phyloP scores from a whole-genome alignment of 352 stramenopile genomes.

The Discostella stelligera region DNA sequence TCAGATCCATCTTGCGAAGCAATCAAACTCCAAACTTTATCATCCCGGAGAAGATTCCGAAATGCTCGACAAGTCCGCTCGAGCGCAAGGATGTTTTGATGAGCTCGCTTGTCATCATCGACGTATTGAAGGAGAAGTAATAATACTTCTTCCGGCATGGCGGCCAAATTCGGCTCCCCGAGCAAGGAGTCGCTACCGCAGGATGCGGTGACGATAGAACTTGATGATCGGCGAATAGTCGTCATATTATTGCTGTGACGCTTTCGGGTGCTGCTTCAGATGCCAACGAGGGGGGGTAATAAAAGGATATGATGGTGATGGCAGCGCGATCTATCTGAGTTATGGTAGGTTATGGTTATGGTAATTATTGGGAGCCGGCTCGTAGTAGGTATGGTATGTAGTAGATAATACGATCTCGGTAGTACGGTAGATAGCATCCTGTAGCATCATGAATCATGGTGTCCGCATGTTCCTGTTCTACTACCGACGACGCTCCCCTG shows the following conservation, averaged over 20 bases:
- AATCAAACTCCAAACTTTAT: neutral
- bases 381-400: no score
- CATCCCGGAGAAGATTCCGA: neutral
- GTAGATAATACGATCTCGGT: no score
- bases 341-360: no score
- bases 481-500: slow-evolving; percentile 12
- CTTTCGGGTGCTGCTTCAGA: no score
- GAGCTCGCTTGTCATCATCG: neutral
- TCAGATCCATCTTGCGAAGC: neutral
- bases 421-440: no score
- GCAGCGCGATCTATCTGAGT: no score
- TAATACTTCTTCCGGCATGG: neutral
- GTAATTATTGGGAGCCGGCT: no score
- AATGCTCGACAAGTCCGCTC: slow-evolving; percentile 4
- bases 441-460: neutral
- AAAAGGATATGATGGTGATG: no score
- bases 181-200: neutral
- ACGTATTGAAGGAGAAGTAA: neutral
- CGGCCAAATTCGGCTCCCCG: neutral
- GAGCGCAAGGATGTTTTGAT: slow-evolving; percentile 6
- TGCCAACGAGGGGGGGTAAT: no score
- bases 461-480: neutral
- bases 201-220: neutral
- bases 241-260: no score
- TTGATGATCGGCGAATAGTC: neutral